Conservation (phyloP, 2,329 filamentous ascomycete species). For the Cadophora malorum region DNA sequence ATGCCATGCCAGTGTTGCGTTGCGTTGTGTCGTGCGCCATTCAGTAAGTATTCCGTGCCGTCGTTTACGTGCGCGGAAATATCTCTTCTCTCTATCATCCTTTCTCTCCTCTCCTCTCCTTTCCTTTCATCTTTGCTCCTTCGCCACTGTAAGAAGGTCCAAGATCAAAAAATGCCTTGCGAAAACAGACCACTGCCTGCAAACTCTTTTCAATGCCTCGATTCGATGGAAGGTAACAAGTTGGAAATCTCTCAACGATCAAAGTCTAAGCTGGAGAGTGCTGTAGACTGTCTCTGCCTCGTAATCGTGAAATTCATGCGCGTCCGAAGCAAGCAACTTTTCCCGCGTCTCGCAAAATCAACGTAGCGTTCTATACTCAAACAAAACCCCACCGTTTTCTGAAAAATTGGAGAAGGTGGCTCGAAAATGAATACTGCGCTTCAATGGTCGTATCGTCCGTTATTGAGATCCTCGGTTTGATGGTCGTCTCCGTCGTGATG, state of each 20-base stretch:
- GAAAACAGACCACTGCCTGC: not conserved
- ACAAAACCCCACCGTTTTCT: slow-evolving; percentile 17
- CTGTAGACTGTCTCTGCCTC: not conserved
- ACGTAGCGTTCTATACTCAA: slow-evolving; percentile 26
- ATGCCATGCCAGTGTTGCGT: slow-evolving; percentile 4
- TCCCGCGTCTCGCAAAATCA: slow-evolving; percentile 19
- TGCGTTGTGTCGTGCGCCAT: slow-evolving; percentile 12
- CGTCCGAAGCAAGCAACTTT: slow-evolving; percentile 14
- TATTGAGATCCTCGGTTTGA: slow-evolving; percentile 42
- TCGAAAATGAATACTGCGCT: not conserved
- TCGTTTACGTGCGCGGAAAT: not conserved
- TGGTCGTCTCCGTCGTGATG: slow-evolving; percentile 91
- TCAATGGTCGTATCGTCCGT: slow-evolving; percentile 41
- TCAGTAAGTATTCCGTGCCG: slow-evolving; percentile 4
- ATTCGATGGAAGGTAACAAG: not conserved
- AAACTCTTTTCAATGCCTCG: slow-evolving; percentile 10
- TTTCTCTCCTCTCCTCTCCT: not conserved
- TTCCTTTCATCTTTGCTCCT: not conserved
- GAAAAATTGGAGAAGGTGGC: not conserved
- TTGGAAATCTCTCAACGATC: not conserved
- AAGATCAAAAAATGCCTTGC: not conserved
- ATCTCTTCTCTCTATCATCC: not conserved
- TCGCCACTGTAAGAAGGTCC: not conserved
- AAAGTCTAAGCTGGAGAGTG: not conserved
- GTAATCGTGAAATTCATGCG: not conserved